phyloP scores from a whole-genome alignment of 345 rosid species.

The Populus davidiana region DNA sequence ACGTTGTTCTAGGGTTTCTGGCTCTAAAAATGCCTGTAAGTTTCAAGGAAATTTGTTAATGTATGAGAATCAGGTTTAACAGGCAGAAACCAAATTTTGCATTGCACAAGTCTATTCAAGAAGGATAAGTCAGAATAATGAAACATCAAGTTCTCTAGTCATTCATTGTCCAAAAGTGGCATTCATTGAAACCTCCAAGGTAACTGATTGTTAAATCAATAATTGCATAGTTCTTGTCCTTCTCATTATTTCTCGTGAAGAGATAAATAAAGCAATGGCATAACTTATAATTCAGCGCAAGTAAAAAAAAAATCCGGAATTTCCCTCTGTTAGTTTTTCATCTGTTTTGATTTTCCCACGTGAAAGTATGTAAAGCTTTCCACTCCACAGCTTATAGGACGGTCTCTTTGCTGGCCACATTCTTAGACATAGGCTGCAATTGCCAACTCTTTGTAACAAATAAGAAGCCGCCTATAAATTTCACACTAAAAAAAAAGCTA shows the following conservation, averaged over 20 bases:
- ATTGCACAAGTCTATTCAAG: background rate
- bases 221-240: background rate
- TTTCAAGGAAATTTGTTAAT: background rate
- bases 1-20: conserved; percentile 59
- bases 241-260: background rate
- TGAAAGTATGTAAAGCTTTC: background rate
- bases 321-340: background rate
- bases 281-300: background rate
- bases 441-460: background rate
- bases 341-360: background rate
- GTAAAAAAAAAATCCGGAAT: background rate
- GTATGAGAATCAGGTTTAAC: background rate
- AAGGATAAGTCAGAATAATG: background rate
- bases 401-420: background rate
- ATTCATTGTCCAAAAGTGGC: background rate
- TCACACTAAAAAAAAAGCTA: conserved; percentile 12
- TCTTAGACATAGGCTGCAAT: background rate
- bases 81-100: conserved; percentile 1
- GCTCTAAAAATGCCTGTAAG: conserved; percentile 40
- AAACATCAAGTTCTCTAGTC: background rate
- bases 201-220: background rate
- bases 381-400: background rate
- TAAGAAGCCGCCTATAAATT: conserved; percentile 4
- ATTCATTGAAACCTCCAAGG: background rate
- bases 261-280: background rate